Base-by-base conservation (phyloP, 495 filamentous ascomycete species). In the Cladorrhinum samala region DNA sequence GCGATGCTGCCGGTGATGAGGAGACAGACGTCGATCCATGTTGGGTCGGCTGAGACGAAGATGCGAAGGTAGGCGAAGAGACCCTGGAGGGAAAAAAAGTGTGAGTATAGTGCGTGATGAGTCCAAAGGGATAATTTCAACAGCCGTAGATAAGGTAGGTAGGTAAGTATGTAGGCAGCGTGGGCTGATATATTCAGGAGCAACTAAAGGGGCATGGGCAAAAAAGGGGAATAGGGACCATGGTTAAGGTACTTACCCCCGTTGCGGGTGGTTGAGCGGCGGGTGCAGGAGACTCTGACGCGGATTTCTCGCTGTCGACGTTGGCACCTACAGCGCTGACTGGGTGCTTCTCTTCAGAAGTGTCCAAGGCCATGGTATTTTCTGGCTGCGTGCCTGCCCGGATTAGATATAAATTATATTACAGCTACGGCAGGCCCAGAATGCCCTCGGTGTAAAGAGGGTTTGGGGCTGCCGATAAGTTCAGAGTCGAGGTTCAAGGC, bases 1-100 rank as follows among this genome's bases (percentile, higher is more conserved):
- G 71, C 66, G 9, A 81, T 25, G 44, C 78, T 64, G 25, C 80
- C 84, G 7, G 70, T 57, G 17, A 66, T n/a, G n/a, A 86, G 67
- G 40, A 79, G 64, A 38, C 68, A 53, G 17, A 76, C 56, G 55
- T 85, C 82, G 49, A 66, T 21, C 59, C 59, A 61, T 49, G 63
- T 66, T 46, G 71, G 71, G 49, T 70, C 58, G 49, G 62, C 68
- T 20, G 67, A 62, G 43, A 63, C 30, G 36, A 62, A 59, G 44
- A 58, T 59, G 42, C 46, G 43, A 17, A 56, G 33, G 44, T 55
- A 62, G 13, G 33, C 38, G 16, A 52, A 46, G 20, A 55, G 47
- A n/a, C 44, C 27, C 17, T 37, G 30, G 17, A 20, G n/a, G 25
- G 19, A 27, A n/a, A 45, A 11, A 33, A 20, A 23, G 14, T 19